Evolutionary conservation across 495 filamentous ascomycete genomes (phyloP).

Genomic region (Talaromyces liani): DNA sequence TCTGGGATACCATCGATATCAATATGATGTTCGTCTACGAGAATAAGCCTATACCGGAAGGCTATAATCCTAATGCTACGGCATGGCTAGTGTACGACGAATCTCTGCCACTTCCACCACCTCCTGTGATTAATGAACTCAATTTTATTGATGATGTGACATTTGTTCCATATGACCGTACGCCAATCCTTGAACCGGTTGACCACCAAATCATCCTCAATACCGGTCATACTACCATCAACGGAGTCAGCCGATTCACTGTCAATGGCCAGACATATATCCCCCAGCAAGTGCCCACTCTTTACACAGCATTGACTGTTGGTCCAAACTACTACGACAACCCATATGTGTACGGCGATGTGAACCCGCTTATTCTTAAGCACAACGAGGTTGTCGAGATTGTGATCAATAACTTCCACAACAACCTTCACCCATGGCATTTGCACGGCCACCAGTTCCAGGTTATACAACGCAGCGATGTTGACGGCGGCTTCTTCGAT

Average conservation of each 20-base stretch:
- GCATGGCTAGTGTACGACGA: conserved; percentile 74
- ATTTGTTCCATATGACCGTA: conserved; percentile 61
- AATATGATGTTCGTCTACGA: conserved; percentile 47
- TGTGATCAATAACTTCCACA: conserved; percentile 57
- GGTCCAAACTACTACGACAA: conserved; percentile 47
- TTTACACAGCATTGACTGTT: conserved; percentile 59
- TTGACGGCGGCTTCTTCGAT: conserved; percentile 39
- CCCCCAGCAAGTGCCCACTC: conserved; percentile 61
- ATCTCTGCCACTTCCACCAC: conserved; percentile 45
- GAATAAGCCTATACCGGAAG: conserved; percentile 16
- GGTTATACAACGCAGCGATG: conserved; percentile 26
- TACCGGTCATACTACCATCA: conserved; percentile 45
- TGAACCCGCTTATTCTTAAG: conserved; percentile 37
- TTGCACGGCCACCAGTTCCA: conserved; percentile 56
- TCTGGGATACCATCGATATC: conserved; percentile 51
- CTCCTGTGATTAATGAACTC: conserved; percentile 49
- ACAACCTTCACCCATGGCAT: conserved; percentile 58
- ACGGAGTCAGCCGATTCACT: conserved; percentile 50
- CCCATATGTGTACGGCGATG: conserved; percentile 24
- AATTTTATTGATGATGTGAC: conserved; percentile 65
- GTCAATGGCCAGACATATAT: conserved; percentile 41
- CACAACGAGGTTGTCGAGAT: conserved; percentile 51
- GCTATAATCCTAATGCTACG: conserved; percentile 64
- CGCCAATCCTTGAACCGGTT: conserved; percentile 30
- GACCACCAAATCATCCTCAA: conserved; percentile 29